These are phyloP conservation scores for Diaporthe citriasiana DNA, from an alignment of 2,329 filamentous ascomycete genomes.

Conservation along the genomic window DNA sequence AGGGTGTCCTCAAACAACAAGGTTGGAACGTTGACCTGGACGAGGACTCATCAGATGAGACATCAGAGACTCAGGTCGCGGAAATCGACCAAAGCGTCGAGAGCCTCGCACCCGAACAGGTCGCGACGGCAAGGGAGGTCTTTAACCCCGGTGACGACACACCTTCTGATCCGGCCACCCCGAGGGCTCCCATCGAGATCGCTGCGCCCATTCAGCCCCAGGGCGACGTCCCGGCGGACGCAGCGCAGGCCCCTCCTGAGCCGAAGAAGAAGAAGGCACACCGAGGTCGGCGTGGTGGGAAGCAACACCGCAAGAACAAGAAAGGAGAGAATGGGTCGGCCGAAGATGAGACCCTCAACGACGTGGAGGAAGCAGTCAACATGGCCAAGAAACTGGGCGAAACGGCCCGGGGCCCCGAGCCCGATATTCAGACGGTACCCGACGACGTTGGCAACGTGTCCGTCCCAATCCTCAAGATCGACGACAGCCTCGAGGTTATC, in stretches of 20 bases:
- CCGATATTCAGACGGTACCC: slow-evolving; percentile 71
- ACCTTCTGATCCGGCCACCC: neutral
- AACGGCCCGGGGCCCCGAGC: slow-evolving; percentile 66
- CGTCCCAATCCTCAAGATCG: slow-evolving; percentile 72
- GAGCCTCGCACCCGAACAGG: neutral
- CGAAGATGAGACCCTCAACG: slow-evolving; percentile 61
- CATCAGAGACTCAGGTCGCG: slow-evolving; percentile 7
- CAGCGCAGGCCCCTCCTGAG: slow-evolving; percentile 52
- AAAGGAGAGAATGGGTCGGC: slow-evolving; percentile 66
- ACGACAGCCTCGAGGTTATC: slow-evolving; percentile 75
- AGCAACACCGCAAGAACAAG: slow-evolving; percentile 74
- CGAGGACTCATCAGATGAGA: slow-evolving; percentile 35
- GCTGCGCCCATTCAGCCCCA: neutral
- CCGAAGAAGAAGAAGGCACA: slow-evolving; percentile 76
- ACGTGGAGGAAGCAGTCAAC: slow-evolving; percentile 73
- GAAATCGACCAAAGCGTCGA: neutral
- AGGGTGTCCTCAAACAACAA: slow-evolving; percentile 35
- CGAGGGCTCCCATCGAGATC: neutral
- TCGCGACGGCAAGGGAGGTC: neutral
- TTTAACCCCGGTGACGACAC: neutral
- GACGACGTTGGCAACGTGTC: slow-evolving; percentile 72
- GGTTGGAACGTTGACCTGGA: slow-evolving; percentile 36
- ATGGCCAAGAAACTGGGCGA: slow-evolving; percentile 71
- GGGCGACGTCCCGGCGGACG: neutral
- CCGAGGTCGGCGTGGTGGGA: slow-evolving; percentile 79